Evolutionary conservation across 345 rosid species (phyloP).

Genomic region (Mallotus nudiflorus): DNA sequence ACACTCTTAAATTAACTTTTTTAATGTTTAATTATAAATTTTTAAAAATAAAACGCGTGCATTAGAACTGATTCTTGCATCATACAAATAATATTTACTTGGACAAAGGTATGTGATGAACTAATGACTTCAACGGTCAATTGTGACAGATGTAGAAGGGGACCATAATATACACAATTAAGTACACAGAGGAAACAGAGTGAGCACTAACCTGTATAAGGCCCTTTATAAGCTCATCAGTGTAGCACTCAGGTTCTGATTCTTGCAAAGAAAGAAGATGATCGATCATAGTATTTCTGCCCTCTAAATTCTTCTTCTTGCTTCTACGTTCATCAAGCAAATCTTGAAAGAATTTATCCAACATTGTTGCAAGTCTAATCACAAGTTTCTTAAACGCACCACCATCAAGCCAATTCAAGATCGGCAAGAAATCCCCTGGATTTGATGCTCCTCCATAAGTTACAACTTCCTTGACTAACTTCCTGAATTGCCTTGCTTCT

Average conservation of each 20-base stretch:
- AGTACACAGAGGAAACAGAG: no score
- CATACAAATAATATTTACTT: no score
- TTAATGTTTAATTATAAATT: no score
- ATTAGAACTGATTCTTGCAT: no score
- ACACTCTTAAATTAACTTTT: no score
- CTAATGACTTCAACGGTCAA: no score
- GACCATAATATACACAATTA: no score
- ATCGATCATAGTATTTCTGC: conserved; percentile 39
- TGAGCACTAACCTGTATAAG: conserved; percentile 41
- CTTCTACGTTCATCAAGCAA: conserved; percentile 40
- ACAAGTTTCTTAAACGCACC: neutral
- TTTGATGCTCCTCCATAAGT: conserved; percentile 30
- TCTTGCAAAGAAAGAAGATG: conserved; percentile 40
- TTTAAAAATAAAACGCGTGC: no score
- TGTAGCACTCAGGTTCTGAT: no score
- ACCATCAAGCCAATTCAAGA: conserved; percentile 39
- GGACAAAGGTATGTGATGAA: no score
- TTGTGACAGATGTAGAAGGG: no score
- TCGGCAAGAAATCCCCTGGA: no score
- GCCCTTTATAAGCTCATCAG: conserved; percentile 53
- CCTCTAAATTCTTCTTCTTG: neutral
- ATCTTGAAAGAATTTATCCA: conserved; percentile 36
- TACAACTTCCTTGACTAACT: neutral
- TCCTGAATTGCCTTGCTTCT: neutral
- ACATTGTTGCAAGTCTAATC: conserved; percentile 22